Conservation (phyloP, 116 monocot genomes). For the Cymodocea nodosa region DNA sequence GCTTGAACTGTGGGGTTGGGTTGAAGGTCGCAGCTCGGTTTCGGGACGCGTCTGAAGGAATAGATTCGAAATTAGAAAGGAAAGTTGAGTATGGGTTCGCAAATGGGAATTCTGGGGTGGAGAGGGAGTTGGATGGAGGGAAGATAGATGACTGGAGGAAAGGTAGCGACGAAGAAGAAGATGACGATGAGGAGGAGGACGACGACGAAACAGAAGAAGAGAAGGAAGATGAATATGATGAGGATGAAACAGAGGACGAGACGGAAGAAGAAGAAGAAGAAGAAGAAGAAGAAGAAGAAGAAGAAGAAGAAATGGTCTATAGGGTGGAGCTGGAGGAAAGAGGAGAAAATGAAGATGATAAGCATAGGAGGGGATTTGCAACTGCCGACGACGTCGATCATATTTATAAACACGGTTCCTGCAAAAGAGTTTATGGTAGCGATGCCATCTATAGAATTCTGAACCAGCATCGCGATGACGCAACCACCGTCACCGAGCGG, state of each 20-base stretch:
- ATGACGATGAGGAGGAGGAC: background rate
- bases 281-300: background rate
- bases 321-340: background rate
- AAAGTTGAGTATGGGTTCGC: background rate
- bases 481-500: background rate
- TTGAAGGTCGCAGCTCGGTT: no score
- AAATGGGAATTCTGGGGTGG: background rate
- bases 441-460: background rate
- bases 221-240: background rate
- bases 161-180: background rate
- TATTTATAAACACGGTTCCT: background rate
- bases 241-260: background rate
- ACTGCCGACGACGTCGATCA: background rate
- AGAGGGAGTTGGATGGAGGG: background rate
- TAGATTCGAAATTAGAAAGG: background rate
- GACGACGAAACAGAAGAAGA: background rate
- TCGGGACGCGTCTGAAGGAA: no score
- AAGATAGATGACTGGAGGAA: background rate
- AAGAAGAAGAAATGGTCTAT: no score
- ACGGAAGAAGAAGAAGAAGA: background rate
- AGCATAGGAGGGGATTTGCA: background rate
- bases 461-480: background rate
- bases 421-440: slow-evolving; percentile 2
- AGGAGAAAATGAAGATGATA: background rate
- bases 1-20: slow-evolving; percentile 61